These are phyloP conservation scores for Myxozyma geophila DNA, from an alignment of 805 yeast genomes.

Conservation along the genomic window DNA sequence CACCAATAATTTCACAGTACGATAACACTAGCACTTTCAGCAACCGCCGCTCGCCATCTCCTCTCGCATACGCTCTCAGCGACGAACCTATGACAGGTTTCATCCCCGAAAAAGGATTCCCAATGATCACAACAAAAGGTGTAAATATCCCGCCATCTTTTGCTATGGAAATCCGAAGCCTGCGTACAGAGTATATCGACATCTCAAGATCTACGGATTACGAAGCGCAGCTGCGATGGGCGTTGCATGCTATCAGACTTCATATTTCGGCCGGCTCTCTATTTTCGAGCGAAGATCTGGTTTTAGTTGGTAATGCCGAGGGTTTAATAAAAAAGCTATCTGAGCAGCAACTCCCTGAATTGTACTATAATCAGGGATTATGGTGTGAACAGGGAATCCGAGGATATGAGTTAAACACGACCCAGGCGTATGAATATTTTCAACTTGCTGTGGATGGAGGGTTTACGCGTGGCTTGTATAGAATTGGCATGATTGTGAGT, in stretches of 20 bases:
- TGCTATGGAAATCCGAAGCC: slow-evolving; percentile 13
- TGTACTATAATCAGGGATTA: slow-evolving; percentile 42
- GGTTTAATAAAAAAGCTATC: not conserved
- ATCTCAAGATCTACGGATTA: not conserved
- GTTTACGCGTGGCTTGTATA: slow-evolving; percentile 46
- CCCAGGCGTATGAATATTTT: slow-evolving; percentile 40
- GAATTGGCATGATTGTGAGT: slow-evolving; percentile 43
- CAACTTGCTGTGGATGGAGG: slow-evolving; percentile 44
- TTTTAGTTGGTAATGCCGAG: slow-evolving; percentile 10
- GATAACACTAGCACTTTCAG: too few relatives aligned
- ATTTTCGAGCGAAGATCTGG: slow-evolving; percentile 8
- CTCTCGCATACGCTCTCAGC: not conserved
- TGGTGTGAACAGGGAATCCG: slow-evolving; percentile 42
- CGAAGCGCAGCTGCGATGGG: slow-evolving; percentile 22
- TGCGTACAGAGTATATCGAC: not conserved
- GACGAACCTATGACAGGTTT: not conserved
- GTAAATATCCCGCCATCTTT: slow-evolving; percentile 19
- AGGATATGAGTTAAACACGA: slow-evolving; percentile 35
- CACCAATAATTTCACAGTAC: not conserved
- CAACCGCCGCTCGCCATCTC: not conserved
- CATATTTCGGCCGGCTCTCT: not conserved
- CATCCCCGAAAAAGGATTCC: slow-evolving; percentile 20
- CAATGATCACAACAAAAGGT: not conserved
- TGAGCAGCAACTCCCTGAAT: slow-evolving; percentile 29
- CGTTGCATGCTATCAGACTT: slow-evolving; percentile 12